Base-by-base conservation (phyloP, 1,139 yeast species). In the Pichia sp. region DNA sequence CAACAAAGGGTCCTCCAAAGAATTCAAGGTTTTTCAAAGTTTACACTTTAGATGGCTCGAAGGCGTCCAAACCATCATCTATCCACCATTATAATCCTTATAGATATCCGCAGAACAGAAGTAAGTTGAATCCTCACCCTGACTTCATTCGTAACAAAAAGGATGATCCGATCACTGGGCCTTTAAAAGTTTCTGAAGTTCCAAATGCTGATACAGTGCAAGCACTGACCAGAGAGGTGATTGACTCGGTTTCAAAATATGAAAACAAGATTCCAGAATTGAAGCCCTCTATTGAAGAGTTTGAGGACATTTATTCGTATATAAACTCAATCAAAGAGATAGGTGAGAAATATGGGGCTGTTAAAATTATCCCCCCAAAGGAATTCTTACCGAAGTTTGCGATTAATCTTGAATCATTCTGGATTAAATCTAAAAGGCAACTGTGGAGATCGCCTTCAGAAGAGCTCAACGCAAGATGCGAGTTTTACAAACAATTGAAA, bases 261-360 rank as follows among this genome's bases (percentile, higher is more conserved):
- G 44, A 42, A 10, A n/a, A 46, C 8, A 32, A 42, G 15, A 74
- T 75, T 34, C 72, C 71, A 13, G 57, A 57, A 41, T 47, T 67
- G 53, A 49, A 59, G 40, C 64, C 66, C 42, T 51, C 69, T 51
- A 41, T 57, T 15, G 55, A 63, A 44, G 63, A 66, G 51, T 60
- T 65, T 61, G 32, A 55, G 48, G 65, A 66, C 50, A 83, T 84
- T 2, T 70, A 80, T 15, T 66, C 64, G 38, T 77, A 80, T 57
- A 75, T 84, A 49, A 85, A 82, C 58, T 70, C 76, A 29, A 65
- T 80, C 30, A 66, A 68, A 29, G 72, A 71, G 4, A 57, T 72
- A 7, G 92, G 90, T 0, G 67, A 67, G 53, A 64, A 72, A 49
- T 78, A 75, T 64, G 96, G 96, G 1, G 93, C 92, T n/a, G 75